Percentiles rank a stretch among this genome's conserved stretches.
Evolutionary conservation across 257 asterid species (phyloP).

Genomic region (Nemophila menziesii): DNA sequence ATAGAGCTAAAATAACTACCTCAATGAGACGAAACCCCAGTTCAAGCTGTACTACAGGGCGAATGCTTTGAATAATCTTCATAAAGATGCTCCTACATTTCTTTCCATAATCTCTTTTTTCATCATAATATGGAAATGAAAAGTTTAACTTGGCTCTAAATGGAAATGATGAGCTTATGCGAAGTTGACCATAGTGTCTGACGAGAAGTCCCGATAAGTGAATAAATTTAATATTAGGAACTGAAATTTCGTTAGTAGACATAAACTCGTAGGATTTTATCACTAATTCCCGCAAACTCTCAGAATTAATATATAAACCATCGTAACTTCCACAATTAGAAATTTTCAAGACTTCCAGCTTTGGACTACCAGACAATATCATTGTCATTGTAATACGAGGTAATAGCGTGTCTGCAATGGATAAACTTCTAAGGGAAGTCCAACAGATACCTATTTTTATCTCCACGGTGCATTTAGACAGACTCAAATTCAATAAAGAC

Average conservation of each 20-base stretch:
- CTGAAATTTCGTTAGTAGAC: conserved; percentile 8
- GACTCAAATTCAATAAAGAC: background rate
- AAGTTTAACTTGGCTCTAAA: background rate
- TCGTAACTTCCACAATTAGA: background rate
- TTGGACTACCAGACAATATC: conserved; percentile 1
- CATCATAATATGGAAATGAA: too few relatives aligned
- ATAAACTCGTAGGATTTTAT: background rate
- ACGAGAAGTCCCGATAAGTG: background rate
- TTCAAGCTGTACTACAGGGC: background rate
- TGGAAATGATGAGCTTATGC: conserved; percentile 8
- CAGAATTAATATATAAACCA: background rate
- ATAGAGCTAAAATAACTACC: too few relatives aligned
- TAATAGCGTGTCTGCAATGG: background rate
- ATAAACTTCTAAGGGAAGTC: conserved; percentile 6
- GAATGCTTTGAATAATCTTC: background rate
- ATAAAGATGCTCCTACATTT: background rate
- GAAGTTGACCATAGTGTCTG: background rate
- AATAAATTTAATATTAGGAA: conserved; percentile 6
- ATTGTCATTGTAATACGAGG: background rate
- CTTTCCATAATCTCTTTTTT: too few relatives aligned
- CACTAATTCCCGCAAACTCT: background rate
- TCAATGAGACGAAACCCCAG: too few relatives aligned
- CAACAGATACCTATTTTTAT: conserved; percentile 1
- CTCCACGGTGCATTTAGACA: background rate
- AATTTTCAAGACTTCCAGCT: background rate